Conservation (phyloP, 2,329 filamentous ascomycete species). For the Teratosphaeria epicoccoides region DNA sequence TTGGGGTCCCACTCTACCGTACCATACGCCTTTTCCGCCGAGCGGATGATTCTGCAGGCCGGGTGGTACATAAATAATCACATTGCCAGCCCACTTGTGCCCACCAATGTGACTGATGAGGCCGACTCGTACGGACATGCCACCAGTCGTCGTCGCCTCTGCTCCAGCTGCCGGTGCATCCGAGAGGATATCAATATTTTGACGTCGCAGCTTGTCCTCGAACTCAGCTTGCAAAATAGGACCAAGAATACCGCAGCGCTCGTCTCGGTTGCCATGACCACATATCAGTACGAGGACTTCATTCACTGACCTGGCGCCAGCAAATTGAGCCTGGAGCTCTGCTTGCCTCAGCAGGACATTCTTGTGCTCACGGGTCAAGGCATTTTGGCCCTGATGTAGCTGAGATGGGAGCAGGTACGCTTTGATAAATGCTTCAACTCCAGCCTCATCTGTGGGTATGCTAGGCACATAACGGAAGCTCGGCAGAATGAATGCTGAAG, state of each 20-base stretch:
- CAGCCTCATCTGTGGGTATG: constrained; percentile 54
- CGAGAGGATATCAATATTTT: constrained; percentile 39
- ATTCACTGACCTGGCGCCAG: constrained; percentile 49
- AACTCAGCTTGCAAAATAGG: constrained; percentile 66
- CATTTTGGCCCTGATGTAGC: constrained; percentile 51
- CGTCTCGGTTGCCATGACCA: constrained; percentile 72
- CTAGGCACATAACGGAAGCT: constrained; percentile 70
- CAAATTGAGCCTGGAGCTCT: constrained; percentile 36
- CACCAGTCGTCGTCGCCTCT: constrained; percentile 25
- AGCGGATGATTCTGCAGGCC: constrained; percentile 41
- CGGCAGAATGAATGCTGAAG: constrained; percentile 68
- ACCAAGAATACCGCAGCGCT: constrained; percentile 70
- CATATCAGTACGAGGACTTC: constrained; percentile 77
- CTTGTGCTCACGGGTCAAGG: constrained; percentile 45
- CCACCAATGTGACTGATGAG: constrained; percentile 72
- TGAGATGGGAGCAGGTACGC: constrained; percentile 55
- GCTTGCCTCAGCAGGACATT: constrained; percentile 36
- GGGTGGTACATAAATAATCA: constrained; percentile 69
- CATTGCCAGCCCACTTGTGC: constrained; percentile 77
- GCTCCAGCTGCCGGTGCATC: constrained; percentile 30
- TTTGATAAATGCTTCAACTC: constrained; percentile 45
- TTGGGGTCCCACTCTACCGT: constrained; percentile 63
- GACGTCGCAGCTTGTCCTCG: constrained; percentile 42
- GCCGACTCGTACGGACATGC: constrained; percentile 49
- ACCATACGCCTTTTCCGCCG: constrained; percentile 68